Evolutionary conservation across 805 yeast species (phyloP), one percentile per base, ranked within the genome.

Genomic region (Zygosaccharomyces gambellarensis): DNA sequence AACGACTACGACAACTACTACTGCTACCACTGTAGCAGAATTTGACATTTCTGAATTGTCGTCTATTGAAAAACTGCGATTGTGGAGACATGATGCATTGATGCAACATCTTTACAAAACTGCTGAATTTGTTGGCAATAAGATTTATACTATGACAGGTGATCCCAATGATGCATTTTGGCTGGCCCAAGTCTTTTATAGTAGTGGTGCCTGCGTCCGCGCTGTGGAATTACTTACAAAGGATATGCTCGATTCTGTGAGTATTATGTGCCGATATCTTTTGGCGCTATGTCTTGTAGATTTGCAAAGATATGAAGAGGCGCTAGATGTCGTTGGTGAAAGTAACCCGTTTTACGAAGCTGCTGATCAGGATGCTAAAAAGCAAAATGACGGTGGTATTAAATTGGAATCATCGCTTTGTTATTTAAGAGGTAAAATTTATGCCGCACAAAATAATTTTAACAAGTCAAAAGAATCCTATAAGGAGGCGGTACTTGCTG

Each of bases 161-260:
- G 97, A 90, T 62, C 86, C 96, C 11, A 87, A 85, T 61, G 98
- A 92, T 64, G 97, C 97, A 9, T 92, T 89, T 67, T 90, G 97
- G 97, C 74, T 92, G 28, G 97, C 96, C 0, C 97, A 92, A 70
- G 95, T 87, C 4, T 82, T 85, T 64, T 88, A 81, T 65, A 73
- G 82, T 48, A 81, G 80, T 48, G 92, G 92, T 9, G 80, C 86
- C 61, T 90, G 81, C 66, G 76, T 83, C 36, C 74, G 97, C 30
- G 97, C 95, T 1, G 78, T 89, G 46, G 83, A 82, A 54, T 67
- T 90, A 38, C 73, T 92, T 19, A 68, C 80, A 14, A 76, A 80
- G 11, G 80, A 76, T 47, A 80, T 76, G 56, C 79, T 81, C 52
- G 76, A 72, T 27, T 53, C 72, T 1, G 73, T 75, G 5, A 79